Percentiles rank a stretch among this genome's conserved stretches.
Evolutionary conservation across 2,329 filamentous ascomycete species (phyloP).

Genomic region (Pseudogymnoascus sp.): DNA sequence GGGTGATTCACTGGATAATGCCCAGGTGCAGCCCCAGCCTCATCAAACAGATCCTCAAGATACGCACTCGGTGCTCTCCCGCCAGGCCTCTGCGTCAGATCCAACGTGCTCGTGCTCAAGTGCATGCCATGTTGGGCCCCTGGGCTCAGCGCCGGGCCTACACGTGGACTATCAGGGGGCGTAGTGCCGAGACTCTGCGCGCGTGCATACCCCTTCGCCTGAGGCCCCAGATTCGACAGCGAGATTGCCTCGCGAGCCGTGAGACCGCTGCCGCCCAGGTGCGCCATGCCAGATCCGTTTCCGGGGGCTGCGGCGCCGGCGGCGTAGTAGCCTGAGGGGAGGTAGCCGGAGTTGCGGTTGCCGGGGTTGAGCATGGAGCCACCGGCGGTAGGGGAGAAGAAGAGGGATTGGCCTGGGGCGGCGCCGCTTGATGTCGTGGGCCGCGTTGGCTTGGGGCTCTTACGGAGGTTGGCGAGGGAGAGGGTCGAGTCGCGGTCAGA

Average conservation of each 20-base stretch:
- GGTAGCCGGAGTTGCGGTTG: constrained; percentile 68
- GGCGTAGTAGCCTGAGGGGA: constrained; percentile 88
- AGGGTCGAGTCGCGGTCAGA: constrained; percentile 40
- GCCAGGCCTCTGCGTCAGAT: constrained; percentile 50
- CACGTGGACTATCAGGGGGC: constrained; percentile 58
- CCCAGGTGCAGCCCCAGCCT: constrained; percentile 40
- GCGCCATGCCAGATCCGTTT: constrained; percentile 28
- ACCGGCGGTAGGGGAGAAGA: constrained; percentile 89
- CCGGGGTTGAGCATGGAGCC: constrained; percentile 46
- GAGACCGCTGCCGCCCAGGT: constrained; percentile 33
- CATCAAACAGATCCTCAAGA: constrained; percentile 81
- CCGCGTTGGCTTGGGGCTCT: constrained; percentile 26
- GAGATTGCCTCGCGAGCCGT: constrained; percentile 40
- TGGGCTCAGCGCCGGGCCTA: constrained; percentile 26
- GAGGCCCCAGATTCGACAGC: constrained; percentile 46
- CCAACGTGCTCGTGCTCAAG: constrained; percentile 57
- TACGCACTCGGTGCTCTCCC: constrained; percentile 78
- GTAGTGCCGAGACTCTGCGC: constrained; percentile 36
- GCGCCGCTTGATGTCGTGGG: constrained; percentile 26
- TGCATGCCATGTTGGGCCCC: constrained; percentile 27
- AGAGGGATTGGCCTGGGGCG: constrained; percentile 44
- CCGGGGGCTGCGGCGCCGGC: constrained; percentile 41
- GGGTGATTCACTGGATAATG: constrained; percentile 3
- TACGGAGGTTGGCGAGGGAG: constrained; percentile 25
- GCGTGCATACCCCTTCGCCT: constrained; percentile 43